Evolutionary conservation across 805 yeast genomes (phyloP), one percentile per base, ranked within the genome.

Genomic region (Candida parachauliodes): DNA sequence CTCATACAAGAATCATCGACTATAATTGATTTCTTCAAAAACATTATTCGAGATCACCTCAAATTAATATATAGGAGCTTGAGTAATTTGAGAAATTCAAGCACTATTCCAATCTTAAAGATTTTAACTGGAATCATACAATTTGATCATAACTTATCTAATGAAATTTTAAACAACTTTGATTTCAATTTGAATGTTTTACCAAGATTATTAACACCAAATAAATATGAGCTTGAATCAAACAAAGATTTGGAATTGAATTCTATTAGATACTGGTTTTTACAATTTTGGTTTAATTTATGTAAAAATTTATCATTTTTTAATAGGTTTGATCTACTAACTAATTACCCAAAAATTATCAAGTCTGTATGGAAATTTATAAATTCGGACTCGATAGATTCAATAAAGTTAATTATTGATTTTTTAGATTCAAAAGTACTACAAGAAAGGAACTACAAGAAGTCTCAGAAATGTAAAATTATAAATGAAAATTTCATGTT

Each of bases 401-500:
- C 62, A 1, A 37, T 71, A 3, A 35, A 41, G 4, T 52, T 81
- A 9, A 39, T 40, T 0, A 62, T 81, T 0, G 39, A 86, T 2
- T 68, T 77, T 18, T 61, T 87, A 40, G 75, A 69, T 12, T 52
- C 60, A 1, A 61, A 65, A 16, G 71, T 89, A 2, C 51, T 87
- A 24, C 55, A 62, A 19, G 97, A 89, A 46, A 50, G 64, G 2
- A 60, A 72, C 9, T 83, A 79, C 53, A 77, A 77, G 47, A 81
- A 79, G 50, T 65, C 81, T 42, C 74, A 88, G 0, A 89, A 88
- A 54, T 74, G 87, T 43, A 77, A 78, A 42, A 72, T 88, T 11
- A 73, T 91, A 50, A 87, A 86, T 48, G 97, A 89, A 52, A 76
- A 83, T 68, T 76, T 81, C 16, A 52, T 88, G 41, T 68, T 71